These are phyloP conservation scores for Cryptococcus sp. DNA, from an alignment of 1,284 basidiomycete genomes.

Conservation along the genomic window DNA sequence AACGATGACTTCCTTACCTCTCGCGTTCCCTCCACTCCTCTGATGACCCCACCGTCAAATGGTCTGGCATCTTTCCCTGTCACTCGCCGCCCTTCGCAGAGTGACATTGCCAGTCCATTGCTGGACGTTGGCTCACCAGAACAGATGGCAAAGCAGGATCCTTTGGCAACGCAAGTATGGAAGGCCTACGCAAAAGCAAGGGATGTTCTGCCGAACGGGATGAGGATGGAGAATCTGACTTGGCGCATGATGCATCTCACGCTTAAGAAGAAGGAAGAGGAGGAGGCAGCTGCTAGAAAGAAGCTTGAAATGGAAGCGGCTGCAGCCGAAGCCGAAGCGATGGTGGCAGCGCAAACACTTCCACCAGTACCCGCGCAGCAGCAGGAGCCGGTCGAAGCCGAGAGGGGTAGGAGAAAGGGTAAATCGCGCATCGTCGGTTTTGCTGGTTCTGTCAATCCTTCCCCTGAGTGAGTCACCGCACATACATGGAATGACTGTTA, in stretches of 20 bases:
- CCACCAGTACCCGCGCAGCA: slow-evolving; percentile 2
- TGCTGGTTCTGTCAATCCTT: slow-evolving; percentile 50
- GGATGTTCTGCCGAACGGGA: slow-evolving; percentile 81
- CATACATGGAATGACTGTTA: not conserved
- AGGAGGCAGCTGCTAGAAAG: slow-evolving; percentile 24
- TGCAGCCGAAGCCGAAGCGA: slow-evolving; percentile 13
- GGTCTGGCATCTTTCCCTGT: slow-evolving; percentile 18
- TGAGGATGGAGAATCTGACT: slow-evolving; percentile 94
- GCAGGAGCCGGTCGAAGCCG: slow-evolving; percentile 32
- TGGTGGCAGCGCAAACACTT: slow-evolving; percentile 4
- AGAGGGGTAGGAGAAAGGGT: slow-evolving; percentile 58
- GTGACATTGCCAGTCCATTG: slow-evolving; percentile 28
- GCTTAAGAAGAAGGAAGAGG: slow-evolving; percentile 49
- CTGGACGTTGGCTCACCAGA: slow-evolving; percentile 32
- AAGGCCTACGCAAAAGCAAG: slow-evolving; percentile 92
- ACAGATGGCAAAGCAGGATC: slow-evolving; percentile 66
- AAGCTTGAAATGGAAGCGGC: slow-evolving; percentile 20
- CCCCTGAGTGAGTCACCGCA: slow-evolving; percentile 67
- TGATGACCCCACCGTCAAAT: slow-evolving; percentile 29
- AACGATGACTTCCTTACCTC: slow-evolving; percentile 48
- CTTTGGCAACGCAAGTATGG: slow-evolving; percentile 94
- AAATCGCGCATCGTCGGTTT: slow-evolving; percentile 57
- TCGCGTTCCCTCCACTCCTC: slow-evolving; percentile 27
- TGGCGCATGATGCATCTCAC: slow-evolving; percentile 99
- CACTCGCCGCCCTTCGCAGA: slow-evolving; percentile 37